Evolutionary conservation across 225 moss, liverwort and hornwort species (phyloP).

Genomic region (Physcomitrellopsis africana): DNA sequence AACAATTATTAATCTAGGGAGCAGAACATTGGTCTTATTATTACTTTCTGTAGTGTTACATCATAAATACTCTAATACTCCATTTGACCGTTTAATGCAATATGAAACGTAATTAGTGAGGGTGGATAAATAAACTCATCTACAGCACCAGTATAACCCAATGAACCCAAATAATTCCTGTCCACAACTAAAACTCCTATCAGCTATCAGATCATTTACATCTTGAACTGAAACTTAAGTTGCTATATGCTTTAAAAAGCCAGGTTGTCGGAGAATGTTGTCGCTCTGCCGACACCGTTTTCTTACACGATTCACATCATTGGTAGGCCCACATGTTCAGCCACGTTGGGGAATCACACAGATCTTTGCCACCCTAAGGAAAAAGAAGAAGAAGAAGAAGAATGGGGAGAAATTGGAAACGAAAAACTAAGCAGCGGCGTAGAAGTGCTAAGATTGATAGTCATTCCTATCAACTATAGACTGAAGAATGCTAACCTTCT

Average conservation of each 20-base stretch:
- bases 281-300: slow-evolving; percentile 17
- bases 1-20: too few relatives aligned
- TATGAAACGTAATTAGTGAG: too few relatives aligned
- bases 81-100: too few relatives aligned
- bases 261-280: too few relatives aligned
- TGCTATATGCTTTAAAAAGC: not conserved
- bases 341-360: slow-evolving; percentile 14
- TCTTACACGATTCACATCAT: slow-evolving; percentile 30
- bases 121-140: too few relatives aligned
- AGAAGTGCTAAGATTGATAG: slow-evolving; percentile 33
- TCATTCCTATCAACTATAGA: slow-evolving; percentile 68
- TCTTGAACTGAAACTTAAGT: slow-evolving; percentile 20
- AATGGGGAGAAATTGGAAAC: not conserved
- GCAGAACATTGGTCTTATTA: too few relatives aligned
- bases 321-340: not conserved
- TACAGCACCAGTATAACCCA: too few relatives aligned
- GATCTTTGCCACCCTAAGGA: slow-evolving; percentile 2
- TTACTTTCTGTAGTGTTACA: too few relatives aligned
- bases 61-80: too few relatives aligned
- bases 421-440: not conserved
- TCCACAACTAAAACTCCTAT: slow-evolving; percentile 17
- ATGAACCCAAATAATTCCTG: too few relatives aligned
- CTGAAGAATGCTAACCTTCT: slow-evolving; percentile 72
- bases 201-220: slow-evolving; percentile 28
- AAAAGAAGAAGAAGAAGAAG: slow-evolving; percentile 4